Base-by-base conservation (phyloP, 306 rosid species). In the Lotus japonicus region DNA sequence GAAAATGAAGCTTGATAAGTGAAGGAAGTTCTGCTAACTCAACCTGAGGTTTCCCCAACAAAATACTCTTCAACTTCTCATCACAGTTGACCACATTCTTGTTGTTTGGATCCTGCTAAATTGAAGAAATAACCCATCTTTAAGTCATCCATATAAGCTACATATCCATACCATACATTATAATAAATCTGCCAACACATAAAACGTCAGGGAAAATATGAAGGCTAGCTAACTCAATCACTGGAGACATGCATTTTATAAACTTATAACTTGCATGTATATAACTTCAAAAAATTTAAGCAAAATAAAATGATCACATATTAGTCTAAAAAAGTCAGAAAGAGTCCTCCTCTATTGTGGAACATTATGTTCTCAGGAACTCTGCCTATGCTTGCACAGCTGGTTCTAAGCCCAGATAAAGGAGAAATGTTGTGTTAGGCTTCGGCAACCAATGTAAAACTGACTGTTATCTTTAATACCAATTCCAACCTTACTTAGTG, bases 41-140 rank as follows among this genome's bases (percentile, higher is more conserved):
- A 63, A 92, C 86, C 63, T 72, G 84, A 76, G 83, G 82, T 86
- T 85, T 88, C 59, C 98, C 97, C 38, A 85, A 70, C 82, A 92
- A 66, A 72, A 92, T 81, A 38, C 87, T 77, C 74, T 63, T 88
- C 65, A 92, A 70, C 79, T 88, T 90, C 36, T 86, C 88, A 71
- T 90, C 98, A 69, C 97, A 92, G 16, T 84, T 83, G 75, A 92
- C 88, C 77, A 92, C 82, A 78, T 92, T 92, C 79, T 86, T 92
- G 85, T 92, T 84, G 80, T 77, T 82, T 6, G 90, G 83, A 79
- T 88, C 98, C 98, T 92, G 71, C 15, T 38, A 76, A 78, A 64
- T 31, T 31, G 50, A 68, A 52, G 58, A 64, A 59, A 46, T 28
- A 79, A 21, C 44, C 57, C 65, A 60, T 68, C 38, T 68, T 73